Conservation (phyloP, 495 filamentous ascomycete species). For the Penicillium macrosclerotiorum region DNA sequence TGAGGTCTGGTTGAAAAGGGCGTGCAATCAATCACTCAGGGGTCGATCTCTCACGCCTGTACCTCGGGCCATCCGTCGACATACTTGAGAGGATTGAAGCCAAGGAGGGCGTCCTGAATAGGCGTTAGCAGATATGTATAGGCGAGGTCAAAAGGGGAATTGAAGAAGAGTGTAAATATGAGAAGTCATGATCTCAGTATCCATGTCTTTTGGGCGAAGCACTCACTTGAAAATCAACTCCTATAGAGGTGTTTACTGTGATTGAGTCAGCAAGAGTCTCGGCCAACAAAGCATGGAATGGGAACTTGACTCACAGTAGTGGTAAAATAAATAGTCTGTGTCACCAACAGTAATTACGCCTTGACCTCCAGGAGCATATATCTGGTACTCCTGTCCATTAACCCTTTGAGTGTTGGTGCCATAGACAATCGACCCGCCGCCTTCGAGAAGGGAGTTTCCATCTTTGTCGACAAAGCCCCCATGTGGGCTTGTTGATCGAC, state of each 20-base stretch:
- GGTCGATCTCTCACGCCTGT: conserved; percentile 17
- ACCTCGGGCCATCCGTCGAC: conserved; percentile 45
- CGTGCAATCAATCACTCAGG: no score
- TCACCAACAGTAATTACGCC: conserved; percentile 35
- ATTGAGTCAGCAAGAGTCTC: conserved; percentile 11
- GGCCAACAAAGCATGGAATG: no score
- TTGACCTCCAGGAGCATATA: conserved; percentile 48
- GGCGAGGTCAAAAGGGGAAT: conserved; percentile 2
- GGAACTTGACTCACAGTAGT: conserved; percentile 47
- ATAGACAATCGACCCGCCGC: conserved; percentile 45
- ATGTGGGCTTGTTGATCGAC: conserved; percentile 30
- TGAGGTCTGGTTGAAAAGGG: no score
- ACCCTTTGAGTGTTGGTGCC: conserved; percentile 47
- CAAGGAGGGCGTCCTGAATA: conserved; percentile 40
- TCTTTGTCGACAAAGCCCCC: conserved; percentile 44
- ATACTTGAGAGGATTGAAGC: conserved; percentile 42
- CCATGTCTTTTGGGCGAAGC: conserved; percentile 3
- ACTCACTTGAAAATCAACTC: conserved; percentile 40
- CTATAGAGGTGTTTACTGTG: conserved; percentile 42
- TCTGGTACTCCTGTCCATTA: no score
- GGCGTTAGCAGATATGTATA: conserved; percentile 17
- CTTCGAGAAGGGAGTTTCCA: conserved; percentile 35
- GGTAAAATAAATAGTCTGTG: conserved; percentile 46
- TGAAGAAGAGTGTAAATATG: conserved; percentile 22
- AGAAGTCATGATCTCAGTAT: conserved; percentile 11